A percentile compares a stretch with the other conserved stretches of the same genome.
Evolutionary conservation across 148 eudicot species (phyloP).

Genomic region (Fagopyrum homotropicum): DNA sequence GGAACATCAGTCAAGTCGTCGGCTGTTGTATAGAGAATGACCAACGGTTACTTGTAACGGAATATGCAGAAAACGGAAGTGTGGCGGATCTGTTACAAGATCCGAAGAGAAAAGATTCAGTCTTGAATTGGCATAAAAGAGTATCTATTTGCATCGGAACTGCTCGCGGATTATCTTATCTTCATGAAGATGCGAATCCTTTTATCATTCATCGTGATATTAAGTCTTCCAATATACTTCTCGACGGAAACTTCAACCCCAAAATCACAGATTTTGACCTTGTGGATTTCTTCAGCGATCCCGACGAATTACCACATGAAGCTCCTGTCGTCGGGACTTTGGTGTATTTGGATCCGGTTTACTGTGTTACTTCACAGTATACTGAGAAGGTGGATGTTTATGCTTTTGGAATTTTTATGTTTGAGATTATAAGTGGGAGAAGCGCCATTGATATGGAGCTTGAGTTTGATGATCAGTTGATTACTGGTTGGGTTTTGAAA

Average conservation of each 20-base stretch:
- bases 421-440: conserved; percentile 1
- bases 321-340: background rate
- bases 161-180: conserved; percentile 64
- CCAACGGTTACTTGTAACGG: background rate
- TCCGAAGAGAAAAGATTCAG: background rate
- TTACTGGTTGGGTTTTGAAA: background rate
- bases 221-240: background rate
- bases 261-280: conserved; percentile 3
- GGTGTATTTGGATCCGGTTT: background rate
- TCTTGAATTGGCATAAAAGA: conserved; percentile 41
- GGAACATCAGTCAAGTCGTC: background rate
- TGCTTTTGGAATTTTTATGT: background rate
- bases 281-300: background rate
- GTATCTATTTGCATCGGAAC: conserved; percentile 75
- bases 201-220: conserved; percentile 43
- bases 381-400: background rate
- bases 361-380: background rate
- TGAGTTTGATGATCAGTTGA: background rate
- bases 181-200: conserved; percentile 55
- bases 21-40: background rate
- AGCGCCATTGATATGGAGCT: background rate
- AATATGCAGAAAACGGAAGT: background rate
- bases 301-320: background rate
- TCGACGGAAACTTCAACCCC: background rate
- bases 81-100: background rate